Conservation (phyloP, 495 filamentous ascomycete genomes). For the Neohortaea acidophila region DNA sequence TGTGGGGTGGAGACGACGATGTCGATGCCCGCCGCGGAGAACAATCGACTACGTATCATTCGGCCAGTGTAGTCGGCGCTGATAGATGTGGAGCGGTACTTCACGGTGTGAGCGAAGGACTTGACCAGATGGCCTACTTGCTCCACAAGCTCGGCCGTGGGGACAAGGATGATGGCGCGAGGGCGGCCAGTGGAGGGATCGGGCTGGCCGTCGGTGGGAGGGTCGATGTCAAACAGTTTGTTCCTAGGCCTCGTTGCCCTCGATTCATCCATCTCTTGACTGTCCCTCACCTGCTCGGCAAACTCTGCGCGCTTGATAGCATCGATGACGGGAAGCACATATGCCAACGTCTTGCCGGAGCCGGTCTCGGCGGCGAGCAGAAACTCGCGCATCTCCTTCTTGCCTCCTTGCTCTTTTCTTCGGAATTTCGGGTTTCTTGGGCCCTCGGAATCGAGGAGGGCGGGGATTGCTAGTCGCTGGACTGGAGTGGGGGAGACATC, state of each 20-base stretch:
- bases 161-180: constrained; percentile 73
- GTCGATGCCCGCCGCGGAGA: constrained; percentile 68
- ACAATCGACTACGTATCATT: constrained; percentile 77
- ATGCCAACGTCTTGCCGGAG: constrained; percentile 90
- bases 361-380: constrained; percentile 91
- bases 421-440: constrained; percentile 17
- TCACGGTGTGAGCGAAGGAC: constrained; percentile 60
- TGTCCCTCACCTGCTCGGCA: constrained; percentile 33
- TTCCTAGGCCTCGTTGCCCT: neutral
- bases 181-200: constrained; percentile 63
- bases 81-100: constrained; percentile 65
- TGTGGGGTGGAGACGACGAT: constrained; percentile 78
- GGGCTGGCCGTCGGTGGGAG: constrained; percentile 44
- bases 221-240: constrained; percentile 34
- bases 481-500: constrained; percentile 71
- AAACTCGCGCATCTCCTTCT: constrained; percentile 48
- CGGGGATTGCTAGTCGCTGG: constrained; percentile 75
- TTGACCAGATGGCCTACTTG: constrained; percentile 74
- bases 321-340: constrained; percentile 68
- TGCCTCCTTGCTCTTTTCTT: constrained; percentile 20
- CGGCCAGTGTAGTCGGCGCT: constrained; percentile 57
- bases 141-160: constrained; percentile 81
- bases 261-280: constrained; percentile 21
- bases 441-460: constrained; percentile 40
- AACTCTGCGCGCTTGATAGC: constrained; percentile 66